phyloP scores from a whole-genome alignment of 768 basidiomycete genomes.

The Mycena leptocephala region DNA sequence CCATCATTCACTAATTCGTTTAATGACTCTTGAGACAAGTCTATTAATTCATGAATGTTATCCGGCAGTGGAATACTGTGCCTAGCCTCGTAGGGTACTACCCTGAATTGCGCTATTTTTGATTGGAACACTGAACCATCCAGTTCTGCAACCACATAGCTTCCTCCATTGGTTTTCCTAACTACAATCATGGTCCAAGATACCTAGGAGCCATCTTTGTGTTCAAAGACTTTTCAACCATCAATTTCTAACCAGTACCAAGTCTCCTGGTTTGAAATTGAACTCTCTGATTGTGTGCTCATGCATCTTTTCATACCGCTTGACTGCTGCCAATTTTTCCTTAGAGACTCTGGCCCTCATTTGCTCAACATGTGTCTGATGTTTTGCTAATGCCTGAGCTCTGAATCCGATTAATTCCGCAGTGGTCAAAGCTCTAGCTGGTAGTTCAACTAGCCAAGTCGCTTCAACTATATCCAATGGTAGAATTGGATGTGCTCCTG shows the following conservation, averaged over 20 bases:
- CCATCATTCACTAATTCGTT: background rate
- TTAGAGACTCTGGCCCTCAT: too few relatives aligned
- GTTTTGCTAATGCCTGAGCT: too few relatives aligned
- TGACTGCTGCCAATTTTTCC: too few relatives aligned
- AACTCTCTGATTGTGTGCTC: slow-evolving; percentile 26
- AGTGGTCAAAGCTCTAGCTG: too few relatives aligned
- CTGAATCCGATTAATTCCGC: too few relatives aligned
- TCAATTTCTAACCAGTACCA: background rate
- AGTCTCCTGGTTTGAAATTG: slow-evolving; percentile 35
- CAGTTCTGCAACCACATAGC: background rate
- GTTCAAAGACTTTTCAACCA: background rate
- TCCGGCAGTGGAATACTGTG: background rate
- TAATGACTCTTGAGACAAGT: slow-evolving; percentile 1
- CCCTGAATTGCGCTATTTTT: slow-evolving; percentile 19
- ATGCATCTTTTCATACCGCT: slow-evolving; percentile 38
- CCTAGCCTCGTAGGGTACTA: slow-evolving; percentile 15
- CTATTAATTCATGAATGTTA: slow-evolving; percentile 16
- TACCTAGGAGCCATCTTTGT: slow-evolving; percentile 6
- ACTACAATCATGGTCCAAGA: slow-evolving; percentile 41
- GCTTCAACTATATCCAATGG: too few relatives aligned
- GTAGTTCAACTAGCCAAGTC: too few relatives aligned
- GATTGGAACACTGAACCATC: slow-evolving; percentile 21
- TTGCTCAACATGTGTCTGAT: too few relatives aligned
- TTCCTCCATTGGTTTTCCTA: background rate
- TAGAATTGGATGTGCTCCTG: too few relatives aligned